Evolutionary conservation across 805 yeast genomes (phyloP).

Genomic region (Ogataea philodendri): DNA sequence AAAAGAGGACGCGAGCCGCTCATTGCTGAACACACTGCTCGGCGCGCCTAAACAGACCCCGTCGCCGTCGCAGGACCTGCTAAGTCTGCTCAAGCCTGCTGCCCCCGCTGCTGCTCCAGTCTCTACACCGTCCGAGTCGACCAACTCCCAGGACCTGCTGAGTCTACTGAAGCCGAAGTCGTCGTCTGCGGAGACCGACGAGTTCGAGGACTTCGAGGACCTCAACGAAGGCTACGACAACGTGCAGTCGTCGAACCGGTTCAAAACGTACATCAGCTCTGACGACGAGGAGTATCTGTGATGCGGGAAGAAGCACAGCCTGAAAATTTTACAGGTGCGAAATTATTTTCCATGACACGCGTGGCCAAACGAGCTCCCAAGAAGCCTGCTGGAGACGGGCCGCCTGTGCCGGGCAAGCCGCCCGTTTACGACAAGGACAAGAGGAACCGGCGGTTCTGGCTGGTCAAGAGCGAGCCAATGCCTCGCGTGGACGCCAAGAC

Average conservation of each 20-base stretch:
- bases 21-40: slow-evolving; percentile 9
- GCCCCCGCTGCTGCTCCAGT: neutral
- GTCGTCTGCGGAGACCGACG: slow-evolving; percentile 14
- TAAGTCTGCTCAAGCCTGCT: slow-evolving; percentile 11
- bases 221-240: slow-evolving; percentile 23
- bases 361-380: slow-evolving; percentile 5
- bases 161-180: slow-evolving; percentile 5
- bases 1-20: slow-evolving; percentile 10
- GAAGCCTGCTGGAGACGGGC: slow-evolving; percentile 1
- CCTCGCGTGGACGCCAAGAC: slow-evolving; percentile 45
- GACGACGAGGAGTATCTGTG: slow-evolving; percentile 20
- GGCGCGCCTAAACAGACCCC: neutral
- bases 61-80: slow-evolving; percentile 7
- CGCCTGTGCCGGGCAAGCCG: slow-evolving; percentile 35
- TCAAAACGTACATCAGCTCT: slow-evolving; percentile 21
- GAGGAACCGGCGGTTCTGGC: slow-evolving; percentile 43
- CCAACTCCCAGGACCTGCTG: slow-evolving; percentile 7
- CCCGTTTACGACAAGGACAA: slow-evolving; percentile 33
- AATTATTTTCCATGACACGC: slow-evolving; percentile 10
- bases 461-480: slow-evolving; percentile 55
- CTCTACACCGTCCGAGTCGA: slow-evolving; percentile 1
- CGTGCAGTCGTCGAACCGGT: slow-evolving; percentile 19
- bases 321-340: slow-evolving; percentile 2
- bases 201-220: slow-evolving; percentile 27
- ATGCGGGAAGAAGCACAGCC: slow-evolving; percentile 13